Evolutionary conservation across 371 early-diverging fungal species (phyloP), one percentile per base, ranked within the genome.

Genomic region (Nosema bombycis): DNA sequence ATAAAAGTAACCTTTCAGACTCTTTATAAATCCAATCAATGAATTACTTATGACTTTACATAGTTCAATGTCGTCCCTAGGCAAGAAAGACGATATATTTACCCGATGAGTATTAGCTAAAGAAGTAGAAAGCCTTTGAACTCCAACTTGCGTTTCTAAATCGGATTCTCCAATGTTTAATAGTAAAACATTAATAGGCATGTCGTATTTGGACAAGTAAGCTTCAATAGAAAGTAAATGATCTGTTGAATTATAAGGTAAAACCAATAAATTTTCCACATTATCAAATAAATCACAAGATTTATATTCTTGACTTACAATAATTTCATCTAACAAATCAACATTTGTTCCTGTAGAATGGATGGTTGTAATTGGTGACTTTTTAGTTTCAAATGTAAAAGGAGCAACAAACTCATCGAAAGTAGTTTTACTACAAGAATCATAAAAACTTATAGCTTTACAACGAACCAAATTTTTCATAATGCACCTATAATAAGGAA

Each of bases 401-500:
- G 54, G 57, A 1, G 32, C 26, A 3, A 65, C 65, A 34, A 67
- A 26, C 10, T 18, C 26, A 1, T 75, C 34, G 55, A 78, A 82
- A 55, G 55, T 64, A 34, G 54, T 61, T 24, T 37, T 37, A 10
- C 65, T 70, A 36, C 62, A 63, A 4, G 21, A 24, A 21, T 73
- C 18, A 18, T 29, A 24, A 46, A 73, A 63, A 56, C 75, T 29
- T 18, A 78, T 46, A 26, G 33, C 37, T 61, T 71, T 75, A 55
- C 57, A 72, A 60, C 63, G 57, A 14, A 77, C 56, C 4, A 81
- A 37, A 6, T 62, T 34, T 10, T 61, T 34, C n/a, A 81, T 34
- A 29, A 81, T 60, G n/a, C 26, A 29, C 10, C 58, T 69, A 32
- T 73, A 80, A 32, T 77, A 81, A 0, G 63, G 61, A 21, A 81